Base-by-base conservation (phyloP, 164 flowering plant genomes). In the Pachysandra terminalis region DNA sequence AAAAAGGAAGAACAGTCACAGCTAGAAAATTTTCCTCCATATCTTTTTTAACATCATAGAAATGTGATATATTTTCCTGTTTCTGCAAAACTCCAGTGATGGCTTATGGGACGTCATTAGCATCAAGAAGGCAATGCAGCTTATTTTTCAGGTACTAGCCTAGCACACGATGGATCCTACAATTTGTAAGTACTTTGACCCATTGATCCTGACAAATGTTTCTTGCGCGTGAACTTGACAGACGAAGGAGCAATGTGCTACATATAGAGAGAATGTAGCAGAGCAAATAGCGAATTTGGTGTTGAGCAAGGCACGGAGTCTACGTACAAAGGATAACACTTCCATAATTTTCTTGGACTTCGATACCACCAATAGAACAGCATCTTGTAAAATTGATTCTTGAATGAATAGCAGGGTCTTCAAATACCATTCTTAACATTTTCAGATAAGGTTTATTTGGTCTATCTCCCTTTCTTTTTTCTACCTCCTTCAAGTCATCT, bases 41-140 rank as follows among this genome's bases (percentile, higher is more conserved):
- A n/a, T n/a, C 28, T 0, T 35, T 61, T 19, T 68, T 25, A 3
- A 28, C 4, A 19, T n/a, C 13, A 19, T 5, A 16, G 26, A 19
- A 10, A 40, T 40, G 45, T 40, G 45, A 40, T 10, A 40, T 26
- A n/a, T n/a, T n/a, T n/a, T n/a, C n/a, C n/a, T 45, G 5, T 52
- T 49, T 40, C 22, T 72, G 57, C 57, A 14, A 52, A 59, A 62
- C 66, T 78, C 78, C 85, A 93, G 99, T 76, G 99, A 96, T 74
- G 98, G 99, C 66, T 88, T 96, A 52, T 96, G 99, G 99, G 99
- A 96, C 74, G 99, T 96, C 48, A 72, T 96, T 49, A 82, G 86
- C 52, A 59, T 68, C 5, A 96, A 81, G 83, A 96, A 89, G 71
- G 93, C 95, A 51, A 32, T 77, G 63, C 97, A 96, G 76, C 86